These are phyloP conservation scores for Musa troglodytarum DNA, from an alignment of 176 grass and related monocot species.

Conservation along the genomic window DNA sequence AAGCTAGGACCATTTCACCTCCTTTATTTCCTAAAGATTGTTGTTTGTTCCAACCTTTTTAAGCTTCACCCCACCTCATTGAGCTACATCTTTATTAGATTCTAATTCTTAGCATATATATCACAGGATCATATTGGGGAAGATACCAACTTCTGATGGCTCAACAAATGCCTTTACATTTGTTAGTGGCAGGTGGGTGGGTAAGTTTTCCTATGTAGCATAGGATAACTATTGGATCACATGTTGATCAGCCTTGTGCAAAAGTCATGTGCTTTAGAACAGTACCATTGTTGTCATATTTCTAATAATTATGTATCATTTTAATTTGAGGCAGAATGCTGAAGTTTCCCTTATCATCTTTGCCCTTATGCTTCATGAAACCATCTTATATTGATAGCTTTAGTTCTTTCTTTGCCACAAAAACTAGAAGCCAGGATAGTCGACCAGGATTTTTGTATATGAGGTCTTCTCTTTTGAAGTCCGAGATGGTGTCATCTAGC, in stretches of 20 bases:
- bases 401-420: constrained; percentile 10
- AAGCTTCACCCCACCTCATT: constrained; percentile 22
- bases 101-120: constrained; percentile 42
- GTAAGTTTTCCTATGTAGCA: constrained; percentile 33
- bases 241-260: constrained; percentile 8
- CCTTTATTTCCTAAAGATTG: constrained; percentile 1
- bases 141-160: constrained; percentile 89
- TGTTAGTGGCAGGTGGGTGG: constrained; percentile 77
- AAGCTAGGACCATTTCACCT: background rate
- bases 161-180: constrained; percentile 79
- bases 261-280: background rate
- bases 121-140: constrained; percentile 93
- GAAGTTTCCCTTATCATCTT: background rate
- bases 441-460: background rate
- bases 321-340: background rate
- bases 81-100: constrained; percentile 27
- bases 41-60: constrained; percentile 15
- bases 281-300: background rate
- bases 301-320: background rate
- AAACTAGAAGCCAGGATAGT: background rate
- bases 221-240: constrained; percentile 27
- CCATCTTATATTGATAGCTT: background rate
- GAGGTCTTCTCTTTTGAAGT: background rate
- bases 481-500: no score
- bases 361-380: constrained; percentile 5